Conservation (phyloP, 768 basidiomycete species). For the Xanthoconium stramineum region DNA sequence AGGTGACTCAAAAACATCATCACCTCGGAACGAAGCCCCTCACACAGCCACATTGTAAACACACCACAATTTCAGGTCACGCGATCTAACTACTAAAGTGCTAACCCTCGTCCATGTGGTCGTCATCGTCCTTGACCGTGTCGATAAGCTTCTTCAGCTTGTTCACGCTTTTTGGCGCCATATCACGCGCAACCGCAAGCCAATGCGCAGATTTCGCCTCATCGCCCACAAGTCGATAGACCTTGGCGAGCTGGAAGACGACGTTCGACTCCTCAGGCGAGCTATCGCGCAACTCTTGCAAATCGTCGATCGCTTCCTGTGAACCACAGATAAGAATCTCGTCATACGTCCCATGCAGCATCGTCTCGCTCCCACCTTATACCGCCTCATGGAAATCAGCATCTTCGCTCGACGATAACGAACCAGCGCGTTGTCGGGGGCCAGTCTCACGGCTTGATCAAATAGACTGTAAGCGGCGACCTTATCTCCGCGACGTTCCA, state of each 20-base stretch:
- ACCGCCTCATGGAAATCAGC: constrained; percentile 78
- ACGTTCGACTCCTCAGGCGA: constrained; percentile 97
- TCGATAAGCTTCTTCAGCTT: constrained; percentile 81
- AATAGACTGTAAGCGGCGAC: constrained; percentile 75
- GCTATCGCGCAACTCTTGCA: constrained; percentile 73
- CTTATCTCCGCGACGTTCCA: constrained; percentile 81
- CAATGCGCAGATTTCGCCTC: constrained; percentile 75
- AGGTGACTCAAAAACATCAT: constrained; percentile 34
- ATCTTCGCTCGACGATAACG: constrained; percentile 93
- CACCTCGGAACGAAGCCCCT: constrained; percentile 32
- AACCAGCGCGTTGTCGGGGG: constrained; percentile 89
- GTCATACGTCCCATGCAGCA: constrained; percentile 21
- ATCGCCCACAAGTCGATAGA: constrained; percentile 80
- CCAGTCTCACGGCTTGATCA: constrained; percentile 72
- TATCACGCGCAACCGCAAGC: constrained; percentile 88
- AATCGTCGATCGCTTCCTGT: constrained; percentile 77
- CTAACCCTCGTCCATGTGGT: constrained; percentile 74
- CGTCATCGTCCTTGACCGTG: constrained; percentile 62
- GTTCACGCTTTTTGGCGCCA: constrained; percentile 84
- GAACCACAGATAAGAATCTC: constrained; percentile 23
- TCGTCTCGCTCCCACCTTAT: constrained; percentile 54
- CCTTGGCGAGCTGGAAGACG: constrained; percentile 91
- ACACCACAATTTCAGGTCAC: constrained; percentile 14
- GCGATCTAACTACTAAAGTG: constrained; percentile 7
- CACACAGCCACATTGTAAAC: constrained; percentile 23